Evolutionary conservation across 139 green algal genomes (phyloP).

Genomic region (Volvox africanus): DNA sequence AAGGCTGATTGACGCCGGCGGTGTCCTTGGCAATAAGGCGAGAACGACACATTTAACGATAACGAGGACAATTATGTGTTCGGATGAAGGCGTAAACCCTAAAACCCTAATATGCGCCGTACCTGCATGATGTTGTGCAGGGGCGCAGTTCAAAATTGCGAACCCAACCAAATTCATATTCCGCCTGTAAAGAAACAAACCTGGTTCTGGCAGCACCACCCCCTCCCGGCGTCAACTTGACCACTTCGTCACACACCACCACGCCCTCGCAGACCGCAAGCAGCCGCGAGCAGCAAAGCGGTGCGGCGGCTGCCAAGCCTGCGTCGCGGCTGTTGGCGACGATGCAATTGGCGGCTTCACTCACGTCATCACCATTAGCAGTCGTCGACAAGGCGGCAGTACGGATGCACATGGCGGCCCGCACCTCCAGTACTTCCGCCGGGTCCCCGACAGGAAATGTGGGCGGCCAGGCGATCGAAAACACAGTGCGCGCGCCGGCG

Average conservation of each 20-base stretch:
- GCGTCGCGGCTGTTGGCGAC: neutral
- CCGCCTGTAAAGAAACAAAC: neutral
- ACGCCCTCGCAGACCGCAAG: constrained; percentile 23
- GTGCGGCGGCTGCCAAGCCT: neutral
- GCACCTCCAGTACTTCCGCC: constrained; percentile 22
- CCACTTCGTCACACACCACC: constrained; percentile 22
- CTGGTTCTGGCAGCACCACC: neutral
- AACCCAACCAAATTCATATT: no score
- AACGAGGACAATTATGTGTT: no score
- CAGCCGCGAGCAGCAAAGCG: neutral
- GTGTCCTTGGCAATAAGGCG: no score
- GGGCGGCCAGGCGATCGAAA: constrained; percentile 37
- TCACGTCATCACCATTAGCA: neutral
- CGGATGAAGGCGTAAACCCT: no score
- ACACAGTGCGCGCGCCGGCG: neutral
- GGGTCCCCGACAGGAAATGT: constrained; percentile 27
- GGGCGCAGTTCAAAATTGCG: no score
- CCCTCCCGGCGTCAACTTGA: neutral
- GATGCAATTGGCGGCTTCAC: neutral
- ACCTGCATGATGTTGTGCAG: no score
- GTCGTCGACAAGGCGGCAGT: neutral
- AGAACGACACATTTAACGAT: no score
- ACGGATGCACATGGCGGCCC: neutral
- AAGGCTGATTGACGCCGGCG: no score
- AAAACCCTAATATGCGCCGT: no score